phyloP scores from a whole-genome alignment of 208 protist genomes.

The Blastocrithidia nonstop region DNA sequence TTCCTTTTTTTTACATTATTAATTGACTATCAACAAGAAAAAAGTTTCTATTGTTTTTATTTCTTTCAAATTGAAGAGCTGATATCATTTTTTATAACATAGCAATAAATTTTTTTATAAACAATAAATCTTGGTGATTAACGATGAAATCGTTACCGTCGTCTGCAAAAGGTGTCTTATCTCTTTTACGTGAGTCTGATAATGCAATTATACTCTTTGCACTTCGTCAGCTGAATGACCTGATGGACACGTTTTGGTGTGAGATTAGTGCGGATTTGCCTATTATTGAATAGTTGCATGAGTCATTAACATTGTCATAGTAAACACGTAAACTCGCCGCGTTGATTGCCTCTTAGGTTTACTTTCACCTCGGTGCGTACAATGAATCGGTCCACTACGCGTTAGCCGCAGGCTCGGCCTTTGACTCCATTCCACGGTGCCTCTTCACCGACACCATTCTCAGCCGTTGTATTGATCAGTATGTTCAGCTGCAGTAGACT shows the following conservation, averaged over 20 bases:
- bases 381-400: conserved; percentile 91
- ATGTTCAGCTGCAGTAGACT: conserved; percentile 77
- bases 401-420: conserved; percentile 87
- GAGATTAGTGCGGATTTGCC: conserved; percentile 69
- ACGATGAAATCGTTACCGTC: conserved; percentile 38
- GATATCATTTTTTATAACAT: too few species aligned
- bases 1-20: too few species aligned
- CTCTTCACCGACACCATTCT: conserved; percentile 84
- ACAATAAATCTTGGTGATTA: too few species aligned
- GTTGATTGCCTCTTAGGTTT: conserved; percentile 91
- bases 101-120: too few species aligned
- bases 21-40: too few species aligned
- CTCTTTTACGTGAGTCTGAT: conserved; percentile 60
- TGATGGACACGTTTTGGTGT: conserved; percentile 84
- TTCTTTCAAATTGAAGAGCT: too few species aligned
- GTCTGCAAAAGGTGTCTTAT: conserved; percentile 68
- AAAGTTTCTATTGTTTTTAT: too few species aligned
- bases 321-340: conserved; percentile 73
- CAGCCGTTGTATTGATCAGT: conserved; percentile 91
- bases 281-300: conserved; percentile 71
- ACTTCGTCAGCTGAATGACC: conserved; percentile 39
- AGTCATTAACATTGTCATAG: conserved; percentile 26
- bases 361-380: conserved; percentile 96
- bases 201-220: conserved; percentile 58
- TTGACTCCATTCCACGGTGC: conserved; percentile 78